A percentile compares a stretch with the other conserved stretches of the same genome.
phyloP scores from a whole-genome alignment of 2,329 filamentous ascomycete genomes.

The Didymella pomorum region DNA sequence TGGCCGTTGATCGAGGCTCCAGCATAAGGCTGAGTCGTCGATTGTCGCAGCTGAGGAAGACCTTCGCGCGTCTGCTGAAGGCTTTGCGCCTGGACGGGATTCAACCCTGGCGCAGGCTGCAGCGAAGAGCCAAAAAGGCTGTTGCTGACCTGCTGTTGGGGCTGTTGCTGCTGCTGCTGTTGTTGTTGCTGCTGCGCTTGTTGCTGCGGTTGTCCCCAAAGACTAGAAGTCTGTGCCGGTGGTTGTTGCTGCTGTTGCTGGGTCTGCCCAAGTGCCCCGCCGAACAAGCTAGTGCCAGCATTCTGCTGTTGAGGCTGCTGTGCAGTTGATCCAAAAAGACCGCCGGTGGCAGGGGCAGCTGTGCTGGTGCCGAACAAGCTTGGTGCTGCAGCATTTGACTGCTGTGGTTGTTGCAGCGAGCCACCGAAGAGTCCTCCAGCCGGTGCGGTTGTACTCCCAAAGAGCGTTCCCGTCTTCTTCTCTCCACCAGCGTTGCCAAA shows the following conservation, averaged over 20 bases:
- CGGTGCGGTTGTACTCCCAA: slow-evolving; percentile 48
- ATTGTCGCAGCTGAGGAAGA: slow-evolving; percentile 47
- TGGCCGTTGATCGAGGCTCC: slow-evolving; percentile 39
- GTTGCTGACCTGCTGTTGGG: slow-evolving; percentile 52
- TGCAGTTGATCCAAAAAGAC: slow-evolving; percentile 29
- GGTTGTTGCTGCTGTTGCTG: slow-evolving; percentile 29
- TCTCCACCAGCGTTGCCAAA: slow-evolving; percentile 41
- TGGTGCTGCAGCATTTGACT: slow-evolving; percentile 47
- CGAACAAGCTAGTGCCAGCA: slow-evolving; percentile 33
- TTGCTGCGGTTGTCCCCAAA: slow-evolving; percentile 48
- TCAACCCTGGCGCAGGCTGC: slow-evolving; percentile 43
- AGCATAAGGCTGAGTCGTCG: slow-evolving; percentile 38
- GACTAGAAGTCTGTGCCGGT: slow-evolving; percentile 48
- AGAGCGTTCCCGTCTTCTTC: slow-evolving; percentile 49
- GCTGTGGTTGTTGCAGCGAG: slow-evolving; percentile 45
- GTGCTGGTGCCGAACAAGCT: slow-evolving; percentile 30
- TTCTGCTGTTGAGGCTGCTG: slow-evolving; percentile 27
- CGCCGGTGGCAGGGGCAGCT: slow-evolving; percentile 33
- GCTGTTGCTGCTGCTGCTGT: slow-evolving; percentile 52
- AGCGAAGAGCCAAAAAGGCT: slow-evolving; percentile 50
- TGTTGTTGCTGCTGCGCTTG: slow-evolving; percentile 56
- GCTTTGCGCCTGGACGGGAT: slow-evolving; percentile 41
- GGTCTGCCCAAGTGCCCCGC: slow-evolving; percentile 21
- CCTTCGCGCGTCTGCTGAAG: slow-evolving; percentile 50
- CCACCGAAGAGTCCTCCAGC: slow-evolving; percentile 52